Base-by-base conservation (phyloP, 2,329 filamentous ascomycete species). In the Fusarium penzigii region DNA sequence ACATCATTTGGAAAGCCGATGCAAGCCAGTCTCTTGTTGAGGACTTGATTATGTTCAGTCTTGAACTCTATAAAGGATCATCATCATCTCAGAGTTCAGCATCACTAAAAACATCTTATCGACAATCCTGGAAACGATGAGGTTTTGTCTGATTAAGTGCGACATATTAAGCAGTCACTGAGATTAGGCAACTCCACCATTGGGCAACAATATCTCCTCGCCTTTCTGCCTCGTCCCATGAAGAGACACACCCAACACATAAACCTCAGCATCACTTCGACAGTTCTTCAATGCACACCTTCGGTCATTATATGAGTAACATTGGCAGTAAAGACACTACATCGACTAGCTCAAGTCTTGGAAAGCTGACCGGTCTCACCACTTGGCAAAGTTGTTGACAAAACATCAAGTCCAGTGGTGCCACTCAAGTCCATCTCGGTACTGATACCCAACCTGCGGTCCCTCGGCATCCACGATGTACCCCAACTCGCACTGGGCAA, bases 391-490 rank as follows among this genome's bases (percentile, higher is more conserved):
- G 6, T 12, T 17, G 17, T 7, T 9, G 16, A 41, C 40, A 20
- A 12, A 20, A 4, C 12, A 13, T 61, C 50, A 65, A 17, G 61
- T 65, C 63, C 63, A 65, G 47, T 65, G 63, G 44, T 65, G 63
- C 63, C 63, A 65, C 44, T 62, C 63, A 0, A 65, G 12, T 8
- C 63, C 63, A n/a, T 65, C 58, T 11, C 60, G 61, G 25, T 65
- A 65, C 38, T 65, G 52, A 45, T 59, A 62, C 7, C 63, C 63
- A 25, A 57, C 55, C 53, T 80, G 77, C 3, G 79, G 78, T 0
- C 83, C 83, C 64, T 87, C 83, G 3, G 78, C 77, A 32, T 75
- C 74, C 1, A 80, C 39, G 32, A 86, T 71, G 57, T 87, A 84
- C 2, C 84, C 85, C 17, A 72, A 50, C 58, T 80, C 78, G 61